A percentile compares a stretch with the other conserved stretches of the same genome.
Conservation (phyloP, 78 protist genomes). For the Dictyostelium brefeldianum region DNA sequence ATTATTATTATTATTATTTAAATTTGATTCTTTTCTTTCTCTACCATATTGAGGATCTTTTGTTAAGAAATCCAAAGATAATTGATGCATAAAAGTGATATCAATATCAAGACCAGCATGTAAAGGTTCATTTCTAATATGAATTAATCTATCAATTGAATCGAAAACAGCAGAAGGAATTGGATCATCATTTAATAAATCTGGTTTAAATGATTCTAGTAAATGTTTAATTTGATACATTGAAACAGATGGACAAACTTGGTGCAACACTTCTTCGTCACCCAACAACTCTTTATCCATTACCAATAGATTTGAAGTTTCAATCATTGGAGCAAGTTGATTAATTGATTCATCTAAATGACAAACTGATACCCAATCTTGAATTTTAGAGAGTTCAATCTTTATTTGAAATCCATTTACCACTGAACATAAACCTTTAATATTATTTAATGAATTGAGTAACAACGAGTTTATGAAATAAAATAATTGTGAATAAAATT, state of each 20-base stretch:
- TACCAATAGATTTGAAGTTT: constrained; percentile 48
- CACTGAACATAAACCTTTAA: constrained; percentile 24
- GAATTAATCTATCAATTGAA: constrained; percentile 24
- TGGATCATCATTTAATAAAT: constrained; percentile 36
- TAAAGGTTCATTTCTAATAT: constrained; percentile 9
- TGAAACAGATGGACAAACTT: constrained; percentile 54
- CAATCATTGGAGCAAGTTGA: constrained; percentile 49
- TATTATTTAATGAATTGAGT: constrained; percentile 41
- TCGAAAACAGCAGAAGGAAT: neutral
- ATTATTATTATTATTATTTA: too few species aligned
- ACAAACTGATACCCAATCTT: constrained; percentile 47
- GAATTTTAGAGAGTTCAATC: constrained; percentile 59
- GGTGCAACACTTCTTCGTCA: constrained; percentile 23
- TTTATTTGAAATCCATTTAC: constrained; percentile 76
- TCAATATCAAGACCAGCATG: constrained; percentile 35
- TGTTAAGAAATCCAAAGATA: constrained; percentile 59
- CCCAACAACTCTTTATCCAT: constrained; percentile 60
- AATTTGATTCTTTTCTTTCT: constrained; percentile 10
- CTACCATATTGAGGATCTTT: constrained; percentile 46
- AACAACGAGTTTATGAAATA: constrained; percentile 39
- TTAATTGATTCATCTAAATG: constrained; percentile 27
- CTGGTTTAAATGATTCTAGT: constrained; percentile 29
- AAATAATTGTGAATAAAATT: constrained; percentile 60
- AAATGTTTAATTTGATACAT: constrained; percentile 36
- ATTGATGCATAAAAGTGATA: constrained; percentile 57